A percentile compares a stretch with the other conserved stretches of the same genome.
Conservation (phyloP, 148 eudicot genomes). For the Bassia scoparia region DNA sequence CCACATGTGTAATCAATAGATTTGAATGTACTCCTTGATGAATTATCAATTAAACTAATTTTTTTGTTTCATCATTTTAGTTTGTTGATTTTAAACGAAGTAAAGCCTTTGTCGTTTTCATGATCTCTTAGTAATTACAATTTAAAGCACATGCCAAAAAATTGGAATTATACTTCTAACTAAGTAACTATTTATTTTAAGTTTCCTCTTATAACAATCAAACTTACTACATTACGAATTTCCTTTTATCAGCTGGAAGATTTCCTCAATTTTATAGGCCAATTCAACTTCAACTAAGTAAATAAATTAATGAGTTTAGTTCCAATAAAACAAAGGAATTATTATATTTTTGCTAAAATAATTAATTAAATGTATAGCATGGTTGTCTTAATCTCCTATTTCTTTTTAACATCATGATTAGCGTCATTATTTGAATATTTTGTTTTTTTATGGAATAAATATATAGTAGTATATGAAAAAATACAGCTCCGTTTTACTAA, state of each 20-base stretch:
- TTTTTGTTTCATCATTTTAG: too few species aligned
- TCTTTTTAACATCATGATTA: conserved; percentile 1
- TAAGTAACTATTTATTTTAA: neutral
- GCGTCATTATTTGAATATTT: neutral
- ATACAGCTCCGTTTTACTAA: neutral
- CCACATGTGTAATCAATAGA: too few species aligned
- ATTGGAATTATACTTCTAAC: neutral
- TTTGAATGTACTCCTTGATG: too few species aligned
- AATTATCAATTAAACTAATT: too few species aligned
- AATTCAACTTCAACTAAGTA: neutral
- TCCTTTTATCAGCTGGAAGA: conserved; percentile 2
- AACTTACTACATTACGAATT: neutral
- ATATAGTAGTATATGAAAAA: neutral
- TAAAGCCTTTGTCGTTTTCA: neutral
- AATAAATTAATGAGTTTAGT: neutral
- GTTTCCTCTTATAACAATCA: neutral
- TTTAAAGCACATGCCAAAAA: conserved; percentile 21
- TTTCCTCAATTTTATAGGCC: neutral
- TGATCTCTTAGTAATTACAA: neutral
- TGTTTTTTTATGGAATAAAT: too few species aligned
- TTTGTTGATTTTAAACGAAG: too few species aligned
- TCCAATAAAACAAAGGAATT: conserved; percentile 6
- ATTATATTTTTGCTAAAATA: neutral
- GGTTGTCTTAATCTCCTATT: neutral
- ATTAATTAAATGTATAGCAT: neutral